Evolutionary conservation across 2,329 filamentous ascomycete species (phyloP), one percentile per base, ranked within the genome.

Genomic region (Ilyonectria destructans): DNA sequence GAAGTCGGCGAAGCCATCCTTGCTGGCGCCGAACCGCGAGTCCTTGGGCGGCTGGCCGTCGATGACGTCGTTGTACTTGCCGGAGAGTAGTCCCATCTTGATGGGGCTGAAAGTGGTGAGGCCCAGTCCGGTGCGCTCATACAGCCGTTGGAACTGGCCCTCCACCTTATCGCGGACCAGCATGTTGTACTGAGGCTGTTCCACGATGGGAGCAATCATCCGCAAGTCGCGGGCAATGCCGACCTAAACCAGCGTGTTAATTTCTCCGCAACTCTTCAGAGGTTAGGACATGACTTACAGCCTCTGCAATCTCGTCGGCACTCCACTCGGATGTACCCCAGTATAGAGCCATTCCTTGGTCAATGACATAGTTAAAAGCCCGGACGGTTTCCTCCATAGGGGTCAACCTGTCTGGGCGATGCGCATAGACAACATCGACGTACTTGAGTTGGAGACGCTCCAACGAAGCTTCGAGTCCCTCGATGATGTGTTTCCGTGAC

Each of bases 301-400:
- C 91, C 67, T 89, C 85, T 6, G 87, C 85, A 74, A 93, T 92
- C 82, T 92, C 90, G 70, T 89, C 86, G n/a, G 91, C 90, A 62
- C 85, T 85, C 91, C 91, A 93, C 79, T 92, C 90, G 1, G 89
- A 91, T 3, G 75, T 77, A 4, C 75, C 75, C 91, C 91, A 93
- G 83, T 93, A 93, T 71, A 93, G 86, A 1, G 90, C 89, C 82
- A 92, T 90, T 64, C 92, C 91, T 8, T 85, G 85, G 75, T 90
- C 85, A 76, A 94, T 92, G 43, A 93, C 82, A 77, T 92, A 84
- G 82, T 93, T 93, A 84, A 93, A 93, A 21, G 88, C 91, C 62
- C 90, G 86, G 8, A 93, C 91, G 7, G 87, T 89, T 82, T 93
- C 91, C 78, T 92, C 90, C 83, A 93, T 92, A 0, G 91, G 91